Base-by-base conservation (phyloP, 106 monocot genomes). In the Chionographis japonica region DNA sequence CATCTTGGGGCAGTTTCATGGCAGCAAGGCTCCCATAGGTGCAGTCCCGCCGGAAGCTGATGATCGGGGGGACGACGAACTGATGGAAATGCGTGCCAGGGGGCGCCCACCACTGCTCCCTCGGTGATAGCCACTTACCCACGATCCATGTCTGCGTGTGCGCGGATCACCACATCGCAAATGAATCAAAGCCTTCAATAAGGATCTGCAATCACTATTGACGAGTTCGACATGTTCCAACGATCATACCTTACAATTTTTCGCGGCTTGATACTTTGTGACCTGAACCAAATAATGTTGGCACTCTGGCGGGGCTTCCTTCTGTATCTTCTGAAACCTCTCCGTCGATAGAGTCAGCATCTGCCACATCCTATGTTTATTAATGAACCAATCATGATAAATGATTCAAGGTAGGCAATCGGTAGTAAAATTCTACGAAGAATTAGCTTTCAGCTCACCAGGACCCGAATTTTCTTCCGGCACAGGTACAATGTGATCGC, bases 21-120 rank as follows among this genome's bases (percentile, higher is more conserved):
- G 97, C 97, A 19, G 97, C 97, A 50, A 98, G 75, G 52, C 85
- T 92, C n/a, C 97, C 92, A 40, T 92, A 98, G 54, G 89, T 90
- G 85, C 97, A 98, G 64, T 98, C 97, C 0, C 87, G 62, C 12
- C 92, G 68, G 77, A 98, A 98, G 9, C 79, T 75, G 59, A 90
- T 74, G 72, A 92, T 89, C 0, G 97, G 92, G 0, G 97, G 97
- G 13, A 98, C 97, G 6, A 92, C 97, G 46, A 98, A 98, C 72
- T 98, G 92, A 75, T 98, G 92, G 80, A 98, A 98, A 62, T 98
- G 89, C 2, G 97, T 98, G 38, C 97, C 97, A 1, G 80, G 63
- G 2, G 97, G 92, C 0, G 97, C 97, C 86, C 92, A 92, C n/a
- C 80, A 59, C 67, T 98, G 97, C 72, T 98, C 97, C 16, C 64